Conservation (phyloP, 1,284 basidiomycete species). For the Trichosporon ovoides region DNA sequence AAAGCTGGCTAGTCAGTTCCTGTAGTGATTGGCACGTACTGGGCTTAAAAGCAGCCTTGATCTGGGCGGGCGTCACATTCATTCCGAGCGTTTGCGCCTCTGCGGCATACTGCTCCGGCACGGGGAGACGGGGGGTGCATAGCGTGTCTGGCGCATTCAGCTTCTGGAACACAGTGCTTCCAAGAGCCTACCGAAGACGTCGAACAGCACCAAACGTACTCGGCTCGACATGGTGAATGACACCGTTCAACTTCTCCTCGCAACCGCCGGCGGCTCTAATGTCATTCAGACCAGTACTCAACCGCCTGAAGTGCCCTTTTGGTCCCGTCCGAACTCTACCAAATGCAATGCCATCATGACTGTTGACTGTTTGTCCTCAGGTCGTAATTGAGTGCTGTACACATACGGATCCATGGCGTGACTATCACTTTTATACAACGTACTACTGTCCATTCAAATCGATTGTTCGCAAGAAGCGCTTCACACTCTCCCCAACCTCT, state of each 20-base stretch:
- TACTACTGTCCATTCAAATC: neutral
- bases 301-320: too few species aligned
- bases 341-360: too few species aligned
- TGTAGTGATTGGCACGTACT: constrained; percentile 21
- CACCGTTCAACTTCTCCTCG: too few species aligned
- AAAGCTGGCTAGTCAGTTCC: constrained; percentile 30
- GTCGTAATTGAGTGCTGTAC: too few species aligned
- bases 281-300: neutral
- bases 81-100: constrained; percentile 43
- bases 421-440: neutral
- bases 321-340: neutral
- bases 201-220: constrained; percentile 47
- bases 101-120: constrained; percentile 47
- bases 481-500: neutral
- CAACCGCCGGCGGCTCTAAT: neutral
- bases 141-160: constrained; percentile 41
- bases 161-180: too few species aligned
- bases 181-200: constrained; percentile 40
- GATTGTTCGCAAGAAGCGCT: neutral
- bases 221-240: constrained; percentile 11
- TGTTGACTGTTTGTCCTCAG: too few species aligned
- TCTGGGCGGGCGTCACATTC: constrained; percentile 31
- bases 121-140: constrained; percentile 44
- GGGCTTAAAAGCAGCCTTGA: constrained; percentile 43
- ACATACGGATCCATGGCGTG: neutral